These are phyloP conservation scores for Sarocladium oryzae DNA, from an alignment of 2,329 filamentous ascomycete species.

Conservation along the genomic window DNA sequence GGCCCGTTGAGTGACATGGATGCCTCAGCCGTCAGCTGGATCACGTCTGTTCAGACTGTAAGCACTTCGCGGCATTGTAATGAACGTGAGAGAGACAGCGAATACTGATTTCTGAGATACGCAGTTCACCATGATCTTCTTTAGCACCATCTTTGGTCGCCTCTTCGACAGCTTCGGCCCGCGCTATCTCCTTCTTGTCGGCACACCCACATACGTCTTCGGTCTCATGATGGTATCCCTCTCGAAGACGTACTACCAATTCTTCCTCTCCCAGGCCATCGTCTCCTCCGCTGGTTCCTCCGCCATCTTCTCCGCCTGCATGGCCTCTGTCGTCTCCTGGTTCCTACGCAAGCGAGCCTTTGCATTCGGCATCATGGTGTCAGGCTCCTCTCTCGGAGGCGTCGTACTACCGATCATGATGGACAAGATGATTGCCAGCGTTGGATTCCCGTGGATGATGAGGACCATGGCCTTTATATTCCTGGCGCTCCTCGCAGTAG, in stretches of 20 bases:
- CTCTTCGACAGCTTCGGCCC: conserved; percentile 61
- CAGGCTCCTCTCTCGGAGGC: conserved; percentile 49
- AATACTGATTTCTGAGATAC: not conserved
- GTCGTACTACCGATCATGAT: conserved; percentile 55
- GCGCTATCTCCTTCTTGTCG: conserved; percentile 45
- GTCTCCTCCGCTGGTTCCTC: conserved; percentile 35
- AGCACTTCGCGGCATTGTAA: too few relatives aligned
- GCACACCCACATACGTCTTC: conserved; percentile 52
- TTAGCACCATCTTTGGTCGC: conserved; percentile 34
- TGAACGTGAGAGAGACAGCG: too few relatives aligned
- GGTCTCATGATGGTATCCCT: conserved; percentile 60
- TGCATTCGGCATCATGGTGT: conserved; percentile 46
- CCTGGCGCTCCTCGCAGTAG: conserved; percentile 28
- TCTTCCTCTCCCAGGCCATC: conserved; percentile 36
- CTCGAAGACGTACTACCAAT: conserved; percentile 35
- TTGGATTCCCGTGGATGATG: conserved; percentile 44
- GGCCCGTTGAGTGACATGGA: conserved; percentile 41
- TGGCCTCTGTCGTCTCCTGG: conserved; percentile 41
- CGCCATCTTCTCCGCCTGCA: conserved; percentile 35
- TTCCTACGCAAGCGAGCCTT: conserved; percentile 45
- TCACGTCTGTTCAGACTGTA: conserved; percentile 28
- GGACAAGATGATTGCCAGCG: conserved; percentile 40
- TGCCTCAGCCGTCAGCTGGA: conserved; percentile 52
- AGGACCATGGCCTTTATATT: conserved; percentile 41
- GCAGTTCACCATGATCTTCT: conserved; percentile 7